Evolutionary conservation across 139 green algal genomes (phyloP).

Genomic region (Tetraselmis chui): DNA sequence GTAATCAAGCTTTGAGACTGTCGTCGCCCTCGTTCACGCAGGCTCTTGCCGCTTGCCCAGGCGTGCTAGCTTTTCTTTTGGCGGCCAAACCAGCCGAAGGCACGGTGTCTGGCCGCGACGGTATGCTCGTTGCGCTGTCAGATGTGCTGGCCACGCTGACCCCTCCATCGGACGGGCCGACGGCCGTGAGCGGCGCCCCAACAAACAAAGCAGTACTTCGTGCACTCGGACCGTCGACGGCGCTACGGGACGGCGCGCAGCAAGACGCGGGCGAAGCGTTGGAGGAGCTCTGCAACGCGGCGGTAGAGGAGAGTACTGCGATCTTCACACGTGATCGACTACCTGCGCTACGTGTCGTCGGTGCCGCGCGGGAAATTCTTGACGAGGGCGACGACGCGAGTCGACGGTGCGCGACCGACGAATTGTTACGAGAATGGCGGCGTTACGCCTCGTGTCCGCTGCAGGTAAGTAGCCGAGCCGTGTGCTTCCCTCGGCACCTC

Average conservation of each 20-base stretch:
- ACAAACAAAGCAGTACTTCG: background rate
- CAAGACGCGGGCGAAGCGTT: background rate
- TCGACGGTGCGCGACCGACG: background rate
- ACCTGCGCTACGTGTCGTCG: background rate
- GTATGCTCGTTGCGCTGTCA: too few relatives aligned
- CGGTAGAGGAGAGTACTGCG: background rate
- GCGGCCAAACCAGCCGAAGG: too few relatives aligned
- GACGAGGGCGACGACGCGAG: background rate
- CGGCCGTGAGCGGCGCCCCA: background rate
- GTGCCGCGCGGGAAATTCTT: background rate
- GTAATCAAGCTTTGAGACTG: too few relatives aligned
- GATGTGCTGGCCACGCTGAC: too few relatives aligned
- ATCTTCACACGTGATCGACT: background rate
- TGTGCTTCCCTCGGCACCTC: too few relatives aligned
- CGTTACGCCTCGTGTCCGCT: background rate
- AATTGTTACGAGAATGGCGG: background rate
- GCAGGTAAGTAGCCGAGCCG: background rate
- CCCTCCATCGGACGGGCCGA: too few relatives aligned
- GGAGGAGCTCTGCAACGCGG: background rate
- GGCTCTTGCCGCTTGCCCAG: too few relatives aligned
- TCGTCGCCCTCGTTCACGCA: too few relatives aligned
- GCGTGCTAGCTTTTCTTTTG: too few relatives aligned
- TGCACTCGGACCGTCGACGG: background rate
- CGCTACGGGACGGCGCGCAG: background rate
- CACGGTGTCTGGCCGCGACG: too few relatives aligned